phyloP scores from a whole-genome alignment of 139 green algal genomes.

The Coelastrella sp. region DNA sequence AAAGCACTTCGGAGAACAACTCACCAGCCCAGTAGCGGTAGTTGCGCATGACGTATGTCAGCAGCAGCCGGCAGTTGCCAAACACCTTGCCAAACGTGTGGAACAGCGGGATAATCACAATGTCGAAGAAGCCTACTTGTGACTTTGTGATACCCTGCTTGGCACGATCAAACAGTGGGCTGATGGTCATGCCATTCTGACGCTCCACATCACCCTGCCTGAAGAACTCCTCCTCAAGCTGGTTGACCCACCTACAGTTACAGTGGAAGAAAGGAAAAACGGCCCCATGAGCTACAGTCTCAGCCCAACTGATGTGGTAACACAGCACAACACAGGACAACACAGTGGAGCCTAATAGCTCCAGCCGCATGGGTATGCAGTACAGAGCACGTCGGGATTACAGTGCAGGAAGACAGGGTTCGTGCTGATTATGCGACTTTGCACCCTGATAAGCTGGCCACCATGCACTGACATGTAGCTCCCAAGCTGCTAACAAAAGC shows the following conservation, averaged over 20 bases:
- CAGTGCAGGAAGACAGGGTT: too few species aligned
- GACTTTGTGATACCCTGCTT: conserved; percentile 77
- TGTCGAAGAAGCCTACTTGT: conserved; percentile 79
- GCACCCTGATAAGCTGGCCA: too few species aligned
- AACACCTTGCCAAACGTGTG: conserved; percentile 63
- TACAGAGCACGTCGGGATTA: too few species aligned
- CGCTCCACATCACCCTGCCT: conserved; percentile 73
- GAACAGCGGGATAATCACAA: conserved; percentile 78
- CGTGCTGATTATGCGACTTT: too few species aligned
- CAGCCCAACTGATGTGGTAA: background rate
- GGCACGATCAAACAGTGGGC: conserved; percentile 73
- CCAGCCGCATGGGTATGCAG: too few species aligned
- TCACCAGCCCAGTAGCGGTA: conserved; percentile 60
- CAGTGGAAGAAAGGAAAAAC: too few species aligned
- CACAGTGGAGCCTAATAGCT: background rate
- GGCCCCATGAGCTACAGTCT: background rate
- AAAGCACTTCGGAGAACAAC: background rate
- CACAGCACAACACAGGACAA: background rate
- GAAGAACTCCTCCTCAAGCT: conserved; percentile 82
- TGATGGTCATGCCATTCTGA: conserved; percentile 59
- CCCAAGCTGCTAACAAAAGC: background rate
- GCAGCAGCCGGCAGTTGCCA: conserved; percentile 56
- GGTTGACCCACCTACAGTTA: conserved; percentile 64
- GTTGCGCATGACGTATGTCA: conserved; percentile 68
- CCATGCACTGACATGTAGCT: background rate